phyloP scores from a whole-genome alignment of 306 rosid species.

The Styphnolobium japonicum region DNA sequence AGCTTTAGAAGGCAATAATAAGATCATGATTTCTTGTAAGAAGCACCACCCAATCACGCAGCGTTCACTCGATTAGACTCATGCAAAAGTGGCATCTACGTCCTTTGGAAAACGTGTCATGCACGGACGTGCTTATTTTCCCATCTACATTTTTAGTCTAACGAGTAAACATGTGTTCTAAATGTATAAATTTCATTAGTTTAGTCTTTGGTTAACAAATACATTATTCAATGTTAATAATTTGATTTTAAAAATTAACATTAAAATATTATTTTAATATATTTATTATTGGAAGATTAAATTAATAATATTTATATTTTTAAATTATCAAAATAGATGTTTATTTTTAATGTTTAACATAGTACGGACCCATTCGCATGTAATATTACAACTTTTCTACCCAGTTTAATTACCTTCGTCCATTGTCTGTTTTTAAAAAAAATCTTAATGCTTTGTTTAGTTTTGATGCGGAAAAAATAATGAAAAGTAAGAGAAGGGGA shows the following conservation, averaged over 20 bases:
- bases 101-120: conserved; percentile 67
- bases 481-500: too few relatives aligned
- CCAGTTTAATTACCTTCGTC: background rate
- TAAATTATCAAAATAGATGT: too few relatives aligned
- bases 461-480: background rate
- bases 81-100: conserved; percentile 67
- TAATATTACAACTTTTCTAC: background rate
- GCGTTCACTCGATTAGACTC: conserved; percentile 43
- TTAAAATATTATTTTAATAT: too few relatives aligned
- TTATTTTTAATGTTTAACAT: too few relatives aligned
- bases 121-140: conserved; percentile 54
- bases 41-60: conserved; percentile 55
- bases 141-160: background rate
- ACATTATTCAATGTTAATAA: too few relatives aligned
- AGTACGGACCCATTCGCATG: conserved; percentile 23
- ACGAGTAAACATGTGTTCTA: too few relatives aligned
- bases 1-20: conserved; percentile 53
- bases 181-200: too few relatives aligned
- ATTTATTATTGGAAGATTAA: too few relatives aligned
- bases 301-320: too few relatives aligned
- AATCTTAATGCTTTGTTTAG: background rate
- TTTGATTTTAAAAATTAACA: too few relatives aligned
- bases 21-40: conserved; percentile 79
- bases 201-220: too few relatives aligned
- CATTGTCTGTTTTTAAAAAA: background rate